A percentile compares a stretch with the other conserved stretches of the same genome.
phyloP scores from a whole-genome alignment of 176 grass and related monocot genomes.

The Olyra latifolia region DNA sequence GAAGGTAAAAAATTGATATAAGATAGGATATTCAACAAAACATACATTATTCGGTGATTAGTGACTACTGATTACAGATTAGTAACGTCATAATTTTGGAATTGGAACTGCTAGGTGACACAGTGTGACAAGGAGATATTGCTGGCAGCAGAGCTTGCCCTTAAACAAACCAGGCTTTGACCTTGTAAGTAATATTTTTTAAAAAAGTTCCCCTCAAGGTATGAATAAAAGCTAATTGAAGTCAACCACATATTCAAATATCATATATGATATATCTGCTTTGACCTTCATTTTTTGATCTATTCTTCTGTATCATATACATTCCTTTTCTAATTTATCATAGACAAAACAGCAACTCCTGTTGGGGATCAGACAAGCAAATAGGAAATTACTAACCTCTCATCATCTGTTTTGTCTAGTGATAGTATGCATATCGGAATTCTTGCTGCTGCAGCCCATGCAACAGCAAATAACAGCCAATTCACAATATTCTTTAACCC shows the following conservation, averaged over 20 bases:
- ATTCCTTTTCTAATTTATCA: background rate
- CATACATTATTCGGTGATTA: no score
- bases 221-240: constrained; percentile 28
- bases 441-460: constrained; percentile 84
- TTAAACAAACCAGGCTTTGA: constrained; percentile 68
- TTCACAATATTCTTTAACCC: constrained; percentile 85
- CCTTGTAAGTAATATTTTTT: constrained; percentile 41
- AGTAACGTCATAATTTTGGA: constrained; percentile 29
- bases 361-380: constrained; percentile 67
- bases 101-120: constrained; percentile 34
- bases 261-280: background rate
- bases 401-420: constrained; percentile 77
- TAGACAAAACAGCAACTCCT: constrained; percentile 60
- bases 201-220: background rate
- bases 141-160: constrained; percentile 54
- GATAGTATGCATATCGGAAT: constrained; percentile 91
- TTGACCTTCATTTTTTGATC: background rate
- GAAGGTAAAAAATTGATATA: no score
- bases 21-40: no score
- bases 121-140: constrained; percentile 70
- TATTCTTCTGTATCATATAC: constrained; percentile 8
- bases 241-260: constrained; percentile 18
- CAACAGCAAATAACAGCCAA: constrained; percentile 68
- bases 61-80: no score
- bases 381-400: constrained; percentile 67